Evolutionary conservation across 192 early-diverging fungal genomes (phyloP).

Genomic region (Irineochytrium annulatum): DNA sequence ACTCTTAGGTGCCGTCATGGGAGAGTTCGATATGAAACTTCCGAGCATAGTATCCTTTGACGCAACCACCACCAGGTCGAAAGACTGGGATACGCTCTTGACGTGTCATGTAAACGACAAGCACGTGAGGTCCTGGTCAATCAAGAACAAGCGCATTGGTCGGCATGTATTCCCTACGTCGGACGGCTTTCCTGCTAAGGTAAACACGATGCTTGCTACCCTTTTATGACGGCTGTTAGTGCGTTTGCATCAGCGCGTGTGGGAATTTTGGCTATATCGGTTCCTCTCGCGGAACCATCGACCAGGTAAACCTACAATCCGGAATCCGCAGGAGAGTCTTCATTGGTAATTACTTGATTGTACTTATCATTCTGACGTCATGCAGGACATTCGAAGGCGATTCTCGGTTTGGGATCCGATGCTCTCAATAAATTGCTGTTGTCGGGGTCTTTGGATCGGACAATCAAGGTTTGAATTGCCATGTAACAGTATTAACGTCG

Average conservation of each 20-base stretch:
- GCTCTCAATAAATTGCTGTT: slow-evolving; percentile 67
- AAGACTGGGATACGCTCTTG: slow-evolving; percentile 90
- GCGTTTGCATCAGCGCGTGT: slow-evolving; percentile 65
- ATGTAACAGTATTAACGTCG: not conserved
- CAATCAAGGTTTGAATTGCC: slow-evolving; percentile 57
- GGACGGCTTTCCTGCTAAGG: slow-evolving; percentile 60
- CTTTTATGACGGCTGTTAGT: slow-evolving; percentile 15
- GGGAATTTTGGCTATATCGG: slow-evolving; percentile 95
- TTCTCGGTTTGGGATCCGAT: slow-evolving; percentile 78
- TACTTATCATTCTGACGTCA: not conserved
- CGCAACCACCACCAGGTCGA: slow-evolving; percentile 45
- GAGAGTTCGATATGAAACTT: slow-evolving; percentile 59
- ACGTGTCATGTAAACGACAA: slow-evolving; percentile 78
- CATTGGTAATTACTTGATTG: slow-evolving; percentile 27
- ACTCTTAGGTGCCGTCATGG: not conserved
- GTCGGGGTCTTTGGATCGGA: slow-evolving; percentile 75
- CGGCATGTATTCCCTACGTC: slow-evolving; percentile 58
- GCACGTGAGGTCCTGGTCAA: slow-evolving; percentile 77
- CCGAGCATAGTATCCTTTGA: slow-evolving; percentile 74
- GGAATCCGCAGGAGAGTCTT: slow-evolving; percentile 74
- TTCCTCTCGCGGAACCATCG: slow-evolving; percentile 67
- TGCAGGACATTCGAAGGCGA: slow-evolving; percentile 68
- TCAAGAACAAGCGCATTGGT: slow-evolving; percentile 71
- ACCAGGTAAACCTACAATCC: slow-evolving; percentile 96
- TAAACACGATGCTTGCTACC: slow-evolving; percentile 11